These are phyloP conservation scores for Cicer yamashitae DNA, from an alignment of 306 rosid species.

Conservation along the genomic window DNA sequence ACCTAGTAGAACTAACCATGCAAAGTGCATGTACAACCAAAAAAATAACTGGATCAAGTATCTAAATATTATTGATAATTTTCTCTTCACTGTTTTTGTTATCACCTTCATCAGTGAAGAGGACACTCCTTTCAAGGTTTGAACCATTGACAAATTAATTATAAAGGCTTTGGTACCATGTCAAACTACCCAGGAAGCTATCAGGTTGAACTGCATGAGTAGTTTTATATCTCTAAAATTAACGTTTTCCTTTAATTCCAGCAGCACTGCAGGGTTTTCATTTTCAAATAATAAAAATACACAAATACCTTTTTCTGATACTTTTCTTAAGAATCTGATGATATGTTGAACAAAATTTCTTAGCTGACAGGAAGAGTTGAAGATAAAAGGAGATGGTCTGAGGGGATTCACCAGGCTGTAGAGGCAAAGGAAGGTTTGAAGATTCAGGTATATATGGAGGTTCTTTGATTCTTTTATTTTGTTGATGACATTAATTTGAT, in stretches of 20 bases:
- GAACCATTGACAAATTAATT: conserved; percentile 30
- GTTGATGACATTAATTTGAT: conserved; percentile 23
- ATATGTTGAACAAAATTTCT: conserved; percentile 34
- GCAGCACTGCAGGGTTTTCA: conserved; percentile 7
- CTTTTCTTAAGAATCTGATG: conserved; percentile 43
- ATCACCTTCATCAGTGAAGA: conserved; percentile 1
- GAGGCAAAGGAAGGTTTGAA: conserved; percentile 97
- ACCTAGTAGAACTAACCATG: conserved; percentile 6
- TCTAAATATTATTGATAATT: background rate
- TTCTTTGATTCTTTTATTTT: conserved; percentile 41
- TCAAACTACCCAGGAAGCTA: conserved; percentile 16
- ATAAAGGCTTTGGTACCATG: conserved; percentile 7
- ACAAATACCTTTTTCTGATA: conserved; percentile 17
- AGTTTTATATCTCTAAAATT: conserved; percentile 17
- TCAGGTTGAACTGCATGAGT: conserved; percentile 4
- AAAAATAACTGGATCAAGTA: background rate
- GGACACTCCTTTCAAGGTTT: background rate
- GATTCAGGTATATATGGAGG: conserved; percentile 70
- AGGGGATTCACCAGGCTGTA: conserved; percentile 98
- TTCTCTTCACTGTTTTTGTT: background rate
- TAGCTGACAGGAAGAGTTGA: conserved; percentile 97
- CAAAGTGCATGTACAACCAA: conserved; percentile 9
- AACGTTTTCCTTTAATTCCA: conserved; percentile 28
- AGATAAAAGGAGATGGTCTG: conserved; percentile 99
- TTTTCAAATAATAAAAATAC: conserved; percentile 26